phyloP scores from a whole-genome alignment of 1,284 basidiomycete species.

The Irpex sp. region DNA sequence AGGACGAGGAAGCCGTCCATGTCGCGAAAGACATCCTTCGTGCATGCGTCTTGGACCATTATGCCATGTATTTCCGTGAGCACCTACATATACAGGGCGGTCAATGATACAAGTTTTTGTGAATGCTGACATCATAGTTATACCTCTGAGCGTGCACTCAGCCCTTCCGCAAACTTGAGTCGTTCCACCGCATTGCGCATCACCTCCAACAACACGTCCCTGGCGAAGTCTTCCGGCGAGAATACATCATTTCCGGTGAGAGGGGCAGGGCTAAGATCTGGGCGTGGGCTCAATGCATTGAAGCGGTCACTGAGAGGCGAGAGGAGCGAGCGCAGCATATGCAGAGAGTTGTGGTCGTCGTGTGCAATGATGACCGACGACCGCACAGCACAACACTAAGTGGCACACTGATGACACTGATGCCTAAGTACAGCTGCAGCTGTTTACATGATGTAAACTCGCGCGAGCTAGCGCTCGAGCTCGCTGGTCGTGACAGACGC shows the following conservation, averaged over 20 bases:
- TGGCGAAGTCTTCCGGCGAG: slow-evolving; percentile 64
- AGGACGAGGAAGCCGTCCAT: slow-evolving; percentile 75
- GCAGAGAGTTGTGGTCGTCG: too few relatives aligned
- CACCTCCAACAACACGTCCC: slow-evolving; percentile 66
- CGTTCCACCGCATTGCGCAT: slow-evolving; percentile 68
- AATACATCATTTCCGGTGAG: slow-evolving; percentile 34
- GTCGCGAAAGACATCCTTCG: slow-evolving; percentile 74
- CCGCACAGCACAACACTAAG: too few relatives aligned
- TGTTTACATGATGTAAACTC: too few relatives aligned
- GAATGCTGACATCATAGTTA: slow-evolving; percentile 11
- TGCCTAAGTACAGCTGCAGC: too few relatives aligned
- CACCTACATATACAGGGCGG: slow-evolving; percentile 34
- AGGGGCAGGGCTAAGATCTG: slow-evolving; percentile 14
- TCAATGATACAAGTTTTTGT: background rate
- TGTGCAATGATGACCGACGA: too few relatives aligned
- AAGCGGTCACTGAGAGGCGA: slow-evolving; percentile 34
- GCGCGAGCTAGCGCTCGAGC: too few relatives aligned
- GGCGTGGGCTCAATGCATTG: slow-evolving; percentile 19
- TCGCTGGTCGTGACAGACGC: too few relatives aligned
- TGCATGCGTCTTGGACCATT: slow-evolving; percentile 53
- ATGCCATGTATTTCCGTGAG: slow-evolving; percentile 59
- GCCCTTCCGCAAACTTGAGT: slow-evolving; percentile 51
- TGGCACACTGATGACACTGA: too few relatives aligned
- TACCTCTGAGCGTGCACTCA: slow-evolving; percentile 49
- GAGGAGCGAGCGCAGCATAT: slow-evolving; percentile 32